Evolutionary conservation across 1,284 basidiomycete genomes (phyloP), one percentile per base, ranked within the genome.

Genomic region (Cryptococcus jaspeensis): DNA sequence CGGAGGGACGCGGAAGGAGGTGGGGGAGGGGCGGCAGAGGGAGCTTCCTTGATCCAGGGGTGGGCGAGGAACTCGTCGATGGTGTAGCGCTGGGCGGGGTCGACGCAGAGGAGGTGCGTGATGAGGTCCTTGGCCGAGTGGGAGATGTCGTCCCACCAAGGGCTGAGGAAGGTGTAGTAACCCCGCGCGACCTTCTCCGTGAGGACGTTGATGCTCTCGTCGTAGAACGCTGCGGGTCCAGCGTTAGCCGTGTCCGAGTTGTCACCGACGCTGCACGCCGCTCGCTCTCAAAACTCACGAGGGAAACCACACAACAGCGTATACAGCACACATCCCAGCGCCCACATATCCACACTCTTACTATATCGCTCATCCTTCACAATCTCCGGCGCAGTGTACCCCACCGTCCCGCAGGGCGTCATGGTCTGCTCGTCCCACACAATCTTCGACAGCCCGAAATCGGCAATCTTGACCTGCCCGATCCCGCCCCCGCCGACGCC

Each of bases 321-420:
- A 80, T 99, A 99, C 5, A 99, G 83, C 22, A 99, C 96, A 76
- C 96, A 99, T 32, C 96, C 96, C 40, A 99, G 80, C 3, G 96
- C 96, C 96, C 96, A 99, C 96, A 99, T 99, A 76, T 99, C 96
- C 55, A 99, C 96, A 69, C 89, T 92, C 80, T 97, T 98, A 75
- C 88, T 92, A 76, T 99, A 99, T 25, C 95, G 85, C 80, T 99
- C 94, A 75, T 99, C 96, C 80, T 98, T 98, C 71, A 99, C 96
- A 63, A 99, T 99, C 79, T 99, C 96, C 2, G 96, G 96, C 3
- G 96, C 96, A 2, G 96, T 99, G 79, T 99, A 99, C 5, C 96
- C 96, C 28, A 99, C 95, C 1, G 96, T 99, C 35, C 96, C 96
- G 72, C 96, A 99, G 20, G 96, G 96, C 25, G 96, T 99, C 89